Percentiles rank a stretch among this genome's conserved stretches.
These are phyloP conservation scores for Nemophila menziesii DNA, from an alignment of 257 asterid genomes.

Conservation along the genomic window DNA sequence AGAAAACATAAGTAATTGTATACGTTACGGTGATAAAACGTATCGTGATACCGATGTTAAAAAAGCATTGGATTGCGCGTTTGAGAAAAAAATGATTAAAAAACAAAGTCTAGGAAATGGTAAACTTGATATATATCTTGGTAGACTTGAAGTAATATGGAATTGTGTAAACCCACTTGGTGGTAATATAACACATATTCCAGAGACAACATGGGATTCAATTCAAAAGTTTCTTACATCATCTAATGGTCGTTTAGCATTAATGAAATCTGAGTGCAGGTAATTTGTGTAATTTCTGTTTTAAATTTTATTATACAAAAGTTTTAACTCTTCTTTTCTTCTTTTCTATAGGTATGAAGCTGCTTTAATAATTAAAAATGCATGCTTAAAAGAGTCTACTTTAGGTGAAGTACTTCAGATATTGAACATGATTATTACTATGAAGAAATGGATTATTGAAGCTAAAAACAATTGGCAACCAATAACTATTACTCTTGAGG, in stretches of 20 bases:
- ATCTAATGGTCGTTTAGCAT: constrained; percentile 26
- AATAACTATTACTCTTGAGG: constrained; percentile 20
- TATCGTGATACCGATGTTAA: constrained; percentile 24
- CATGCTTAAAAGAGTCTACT: constrained; percentile 29
- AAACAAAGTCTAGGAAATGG: constrained; percentile 24
- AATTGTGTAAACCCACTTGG: constrained; percentile 36
- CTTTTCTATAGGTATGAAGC: constrained; percentile 41
- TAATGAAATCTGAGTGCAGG: constrained; percentile 46
- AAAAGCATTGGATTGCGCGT: constrained; percentile 29
- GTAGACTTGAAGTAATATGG: constrained; percentile 32
- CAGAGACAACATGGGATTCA: constrained; percentile 25
- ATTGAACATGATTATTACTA: constrained; percentile 30
- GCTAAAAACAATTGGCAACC: constrained; percentile 35
- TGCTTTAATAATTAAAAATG: constrained; percentile 29
- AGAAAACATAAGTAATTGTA: constrained; percentile 31
- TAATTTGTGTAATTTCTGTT: constrained; percentile 7
- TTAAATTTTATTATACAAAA: neutral
- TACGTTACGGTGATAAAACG: constrained; percentile 38
- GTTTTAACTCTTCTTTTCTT: constrained; percentile 5
- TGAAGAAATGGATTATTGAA: constrained; percentile 30
- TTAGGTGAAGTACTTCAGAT: constrained; percentile 43
- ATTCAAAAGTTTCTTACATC: constrained; percentile 30
- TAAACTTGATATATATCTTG: constrained; percentile 26
- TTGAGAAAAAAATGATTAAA: constrained; percentile 27
- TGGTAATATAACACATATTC: constrained; percentile 19